Base-by-base conservation (phyloP, 148 eudicot genomes). In the Fagopyrum tataricum region DNA sequence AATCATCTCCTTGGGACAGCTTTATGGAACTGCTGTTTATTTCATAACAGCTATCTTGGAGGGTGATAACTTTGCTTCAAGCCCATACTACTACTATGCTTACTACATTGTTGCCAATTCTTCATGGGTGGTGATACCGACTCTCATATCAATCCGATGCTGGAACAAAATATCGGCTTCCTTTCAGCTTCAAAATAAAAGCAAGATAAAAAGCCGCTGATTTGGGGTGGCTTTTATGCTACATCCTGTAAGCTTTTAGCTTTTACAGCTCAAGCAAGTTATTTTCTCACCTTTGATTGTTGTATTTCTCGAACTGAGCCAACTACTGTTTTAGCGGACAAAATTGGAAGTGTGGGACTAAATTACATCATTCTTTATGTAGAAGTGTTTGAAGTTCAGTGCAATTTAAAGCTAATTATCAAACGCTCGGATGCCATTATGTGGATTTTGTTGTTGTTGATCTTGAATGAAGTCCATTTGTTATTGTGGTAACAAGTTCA, bases 121-220 rank as follows among this genome's bases (percentile, higher is more conserved):
- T 42, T 85, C 77, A 17, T 93, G 98, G 98, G 74, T 88, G 70
- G 56, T 88, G 42, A 91, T 93, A 23, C 98, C 98, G 7, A 42
- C 84, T 4, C 81, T 87, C 73, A 87, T 93, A 78, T 64, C 79
- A 4, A 74, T 86, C 75, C 80, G 85, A 67, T 80, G 93, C 90
- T 93, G 98, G 98, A 93, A 75, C 84, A 87, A 77, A 82, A 91
- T 93, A 64, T 91, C 91, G 66, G 88, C 81, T 4, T 84, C 92
- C 15, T 56, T 78, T 62, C 67, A 43, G 41, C 73, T 70, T 72
- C 87, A 82, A 47, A 82, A 77, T 41, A 80, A 74, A 83, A 84
- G 70, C 70, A 92, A 88, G 89, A 78, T 83, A 71, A 90, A 93
- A 83, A 48, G 75, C 68, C 79, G 85, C 31, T 88, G 83, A 81